These are phyloP conservation scores for Daldinia childiae DNA, from an alignment of 495 filamentous ascomycete genomes.

Conservation along the genomic window DNA sequence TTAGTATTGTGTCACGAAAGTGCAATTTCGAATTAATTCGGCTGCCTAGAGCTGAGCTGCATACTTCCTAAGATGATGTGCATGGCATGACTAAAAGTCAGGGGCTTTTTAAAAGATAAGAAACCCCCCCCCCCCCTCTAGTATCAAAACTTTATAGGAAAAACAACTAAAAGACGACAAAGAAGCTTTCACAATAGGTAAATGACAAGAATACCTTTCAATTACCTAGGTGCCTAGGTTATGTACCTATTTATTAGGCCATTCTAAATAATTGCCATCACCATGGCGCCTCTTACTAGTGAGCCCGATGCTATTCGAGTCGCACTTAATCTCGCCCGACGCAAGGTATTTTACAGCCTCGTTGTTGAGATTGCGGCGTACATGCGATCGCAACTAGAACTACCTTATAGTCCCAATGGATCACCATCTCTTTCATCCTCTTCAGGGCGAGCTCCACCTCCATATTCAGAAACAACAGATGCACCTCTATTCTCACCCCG, in stretches of 20 bases:
- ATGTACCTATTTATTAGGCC: not conserved
- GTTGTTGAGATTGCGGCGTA: slow-evolving; percentile 49
- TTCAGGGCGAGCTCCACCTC: slow-evolving; percentile 4
- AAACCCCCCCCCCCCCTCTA: not conserved
- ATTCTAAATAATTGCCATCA: not conserved
- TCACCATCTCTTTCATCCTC: slow-evolving; percentile 20
- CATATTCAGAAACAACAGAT: slow-evolving; percentile 24
- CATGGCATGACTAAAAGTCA: slow-evolving; percentile 1
- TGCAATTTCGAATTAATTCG: slow-evolving; percentile 24
- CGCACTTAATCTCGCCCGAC: slow-evolving; percentile 53
- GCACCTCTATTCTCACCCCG: slow-evolving; percentile 16
- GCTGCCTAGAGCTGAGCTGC: slow-evolving; percentile 31
- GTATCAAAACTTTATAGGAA: not conserved
- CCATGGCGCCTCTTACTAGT: slow-evolving; percentile 56
- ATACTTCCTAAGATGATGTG: not conserved
- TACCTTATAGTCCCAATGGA: slow-evolving; percentile 26
- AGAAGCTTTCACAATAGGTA: not conserved
- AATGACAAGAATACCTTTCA: not conserved
- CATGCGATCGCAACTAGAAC: slow-evolving; percentile 55
- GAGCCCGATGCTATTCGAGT: slow-evolving; percentile 58
- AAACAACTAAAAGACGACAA: not conserved
- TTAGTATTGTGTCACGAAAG: not conserved
- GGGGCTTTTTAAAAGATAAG: not conserved
- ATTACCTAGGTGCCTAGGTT: too few relatives aligned
- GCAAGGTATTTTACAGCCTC: slow-evolving; percentile 54